These are phyloP conservation scores for Turnera subulata DNA, from an alignment of 345 rosid genomes.

Conservation along the genomic window DNA sequence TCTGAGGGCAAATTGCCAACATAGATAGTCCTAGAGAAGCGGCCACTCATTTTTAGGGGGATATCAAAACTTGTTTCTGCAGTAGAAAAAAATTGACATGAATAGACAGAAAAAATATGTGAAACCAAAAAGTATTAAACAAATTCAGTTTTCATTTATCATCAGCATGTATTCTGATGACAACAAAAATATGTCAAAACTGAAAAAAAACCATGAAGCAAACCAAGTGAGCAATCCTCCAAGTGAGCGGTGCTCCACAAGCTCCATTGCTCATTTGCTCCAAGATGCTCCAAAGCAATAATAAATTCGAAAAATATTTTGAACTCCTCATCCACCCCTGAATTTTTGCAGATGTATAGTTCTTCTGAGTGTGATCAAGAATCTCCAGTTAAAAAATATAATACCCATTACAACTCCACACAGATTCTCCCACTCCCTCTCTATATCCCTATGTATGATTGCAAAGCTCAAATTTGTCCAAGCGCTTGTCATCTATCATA, in stretches of 20 bases:
- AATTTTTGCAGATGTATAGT: not conserved
- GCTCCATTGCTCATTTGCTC: slow-evolving; percentile 9
- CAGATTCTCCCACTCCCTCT: slow-evolving; percentile 3
- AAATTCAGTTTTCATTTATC: not conserved
- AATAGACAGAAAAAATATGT: not conserved
- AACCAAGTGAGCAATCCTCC: slow-evolving; percentile 10
- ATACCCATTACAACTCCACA: not conserved
- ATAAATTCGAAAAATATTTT: slow-evolving; percentile 1
- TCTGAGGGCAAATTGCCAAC: slow-evolving; percentile 99
- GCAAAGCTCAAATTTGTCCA: slow-evolving; percentile 9
- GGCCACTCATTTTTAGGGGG: slow-evolving; percentile 67
- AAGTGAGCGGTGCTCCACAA: slow-evolving; percentile 4
- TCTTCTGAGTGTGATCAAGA: slow-evolving; percentile 1
- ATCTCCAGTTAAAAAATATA: slow-evolving; percentile 4
- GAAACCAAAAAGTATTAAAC: too few species aligned
- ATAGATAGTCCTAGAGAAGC: slow-evolving; percentile 78
- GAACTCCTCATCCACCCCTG: slow-evolving; percentile 2
- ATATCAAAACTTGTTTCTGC: slow-evolving; percentile 80
- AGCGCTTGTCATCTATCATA: slow-evolving; percentile 13
- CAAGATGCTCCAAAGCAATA: slow-evolving; percentile 10
- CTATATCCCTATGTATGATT: slow-evolving; percentile 2
- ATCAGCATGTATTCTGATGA: not conserved
- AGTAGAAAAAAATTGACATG: slow-evolving; percentile 21
- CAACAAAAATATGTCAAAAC: not conserved
- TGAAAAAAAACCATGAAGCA: slow-evolving; percentile 3